phyloP scores from a whole-genome alignment of 179 eudicot species.

The Dionaea muscipula region DNA sequence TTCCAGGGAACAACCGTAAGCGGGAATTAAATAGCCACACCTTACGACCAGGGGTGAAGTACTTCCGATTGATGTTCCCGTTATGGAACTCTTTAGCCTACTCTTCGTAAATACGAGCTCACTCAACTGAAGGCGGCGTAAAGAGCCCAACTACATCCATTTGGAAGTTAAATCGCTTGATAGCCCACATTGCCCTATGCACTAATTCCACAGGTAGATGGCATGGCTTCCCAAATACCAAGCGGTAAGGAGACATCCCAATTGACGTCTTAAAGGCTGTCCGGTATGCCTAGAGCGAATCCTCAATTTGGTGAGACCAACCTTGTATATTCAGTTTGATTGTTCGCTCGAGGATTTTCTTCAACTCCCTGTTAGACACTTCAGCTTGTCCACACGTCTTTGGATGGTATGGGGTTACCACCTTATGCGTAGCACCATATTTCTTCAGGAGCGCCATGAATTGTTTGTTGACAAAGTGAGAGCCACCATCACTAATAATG shows the following conservation, averaged over 20 bases:
- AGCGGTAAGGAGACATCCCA: neutral
- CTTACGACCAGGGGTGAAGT: neutral
- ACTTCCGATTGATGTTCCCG: neutral
- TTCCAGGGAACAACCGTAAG: neutral
- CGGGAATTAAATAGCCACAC: neutral
- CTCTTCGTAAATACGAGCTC: neutral
- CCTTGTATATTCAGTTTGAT: neutral
- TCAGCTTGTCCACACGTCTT: neutral
- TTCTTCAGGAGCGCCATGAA: neutral
- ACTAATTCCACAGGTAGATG: neutral
- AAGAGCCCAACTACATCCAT: neutral
- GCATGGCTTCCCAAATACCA: neutral
- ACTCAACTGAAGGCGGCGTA: neutral
- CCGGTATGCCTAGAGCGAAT: neutral
- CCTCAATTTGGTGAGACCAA: neutral
- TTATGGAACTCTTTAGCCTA: neutral
- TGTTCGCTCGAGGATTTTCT: neutral
- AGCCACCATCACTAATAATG: neutral
- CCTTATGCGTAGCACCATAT: neutral
- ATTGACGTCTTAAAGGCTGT: neutral
- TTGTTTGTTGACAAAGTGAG: neutral
- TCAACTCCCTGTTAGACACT: neutral
- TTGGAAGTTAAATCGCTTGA: neutral
- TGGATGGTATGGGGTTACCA: neutral
- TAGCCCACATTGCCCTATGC: neutral